phyloP scores from a whole-genome alignment of 2,329 filamentous ascomycete genomes.

The Periconia sp. region DNA sequence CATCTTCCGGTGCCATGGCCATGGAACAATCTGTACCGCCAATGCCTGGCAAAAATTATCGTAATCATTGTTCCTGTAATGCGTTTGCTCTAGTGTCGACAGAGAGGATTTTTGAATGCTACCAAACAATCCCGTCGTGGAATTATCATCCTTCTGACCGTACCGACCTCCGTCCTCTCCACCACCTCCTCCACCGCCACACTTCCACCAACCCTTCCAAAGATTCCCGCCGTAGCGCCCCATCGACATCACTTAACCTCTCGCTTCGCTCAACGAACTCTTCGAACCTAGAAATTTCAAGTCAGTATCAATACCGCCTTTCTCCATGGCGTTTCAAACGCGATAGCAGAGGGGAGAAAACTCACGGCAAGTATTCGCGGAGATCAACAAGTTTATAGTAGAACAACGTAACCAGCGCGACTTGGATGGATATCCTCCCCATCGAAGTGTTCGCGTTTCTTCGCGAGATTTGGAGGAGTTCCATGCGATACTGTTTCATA shows the following conservation, averaged over 20 bases:
- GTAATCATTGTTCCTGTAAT: no score
- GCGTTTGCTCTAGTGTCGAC: no score
- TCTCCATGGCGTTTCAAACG: neutral
- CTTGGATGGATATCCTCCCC: neutral
- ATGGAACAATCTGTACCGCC: no score
- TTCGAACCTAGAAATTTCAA: neutral
- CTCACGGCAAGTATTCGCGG: neutral
- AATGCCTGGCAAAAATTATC: no score
- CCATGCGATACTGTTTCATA: neutral
- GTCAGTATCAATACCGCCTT: neutral
- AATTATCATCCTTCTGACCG: no score
- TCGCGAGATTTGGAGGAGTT: neutral
- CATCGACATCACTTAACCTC: neutral
- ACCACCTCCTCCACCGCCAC: neutral
- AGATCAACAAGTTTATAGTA: neutral
- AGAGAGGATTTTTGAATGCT: no score
- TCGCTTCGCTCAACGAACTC: neutral
- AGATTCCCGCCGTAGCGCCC: neutral
- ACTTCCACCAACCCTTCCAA: neutral
- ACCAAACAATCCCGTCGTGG: no score
- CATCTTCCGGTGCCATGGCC: no score
- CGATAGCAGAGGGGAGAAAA: neutral
- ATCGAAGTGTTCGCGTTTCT: no score
- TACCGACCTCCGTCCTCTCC: no score
- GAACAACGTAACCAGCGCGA: neutral